A percentile compares a stretch with the other conserved stretches of the same genome.
phyloP scores from a whole-genome alignment of 202 grass and related monocot genomes.

The Setaria viridis region DNA sequence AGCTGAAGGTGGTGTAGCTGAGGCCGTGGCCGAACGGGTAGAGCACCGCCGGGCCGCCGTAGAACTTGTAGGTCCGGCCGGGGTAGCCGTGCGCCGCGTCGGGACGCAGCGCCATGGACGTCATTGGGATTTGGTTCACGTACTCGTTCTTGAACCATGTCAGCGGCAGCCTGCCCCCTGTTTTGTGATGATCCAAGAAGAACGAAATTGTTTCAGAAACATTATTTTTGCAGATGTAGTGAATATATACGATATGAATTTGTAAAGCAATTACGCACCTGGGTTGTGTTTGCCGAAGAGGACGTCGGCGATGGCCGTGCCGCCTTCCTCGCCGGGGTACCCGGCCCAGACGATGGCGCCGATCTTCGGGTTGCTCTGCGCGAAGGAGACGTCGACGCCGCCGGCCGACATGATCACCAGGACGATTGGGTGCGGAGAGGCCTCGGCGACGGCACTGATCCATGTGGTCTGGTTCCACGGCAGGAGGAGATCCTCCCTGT shows the following conservation, averaged over 20 bases:
- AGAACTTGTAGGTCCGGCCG: constrained; percentile 79
- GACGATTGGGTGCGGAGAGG: constrained; percentile 49
- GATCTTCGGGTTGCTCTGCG: constrained; percentile 63
- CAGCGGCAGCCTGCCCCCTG: constrained; percentile 65
- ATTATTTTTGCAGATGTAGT: neutral
- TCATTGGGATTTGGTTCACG: constrained; percentile 61
- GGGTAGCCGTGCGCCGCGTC: constrained; percentile 55
- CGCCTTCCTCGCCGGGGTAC: constrained; percentile 73
- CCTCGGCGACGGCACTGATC: constrained; percentile 53
- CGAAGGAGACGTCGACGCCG: constrained; percentile 65
- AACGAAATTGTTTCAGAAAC: neutral
- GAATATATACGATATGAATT: neutral
- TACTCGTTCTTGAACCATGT: constrained; percentile 74
- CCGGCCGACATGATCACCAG: constrained; percentile 85
- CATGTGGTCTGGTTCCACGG: constrained; percentile 59
- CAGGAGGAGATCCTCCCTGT: constrained; percentile 69
- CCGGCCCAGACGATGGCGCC: constrained; percentile 72
- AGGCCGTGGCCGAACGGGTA: constrained; percentile 78
- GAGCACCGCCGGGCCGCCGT: constrained; percentile 48
- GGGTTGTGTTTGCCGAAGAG: constrained; percentile 73
- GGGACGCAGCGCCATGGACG: constrained; percentile 66
- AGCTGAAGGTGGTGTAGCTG: constrained; percentile 69
- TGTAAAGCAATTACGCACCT: neutral
- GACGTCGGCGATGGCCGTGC: constrained; percentile 63
- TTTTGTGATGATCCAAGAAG: neutral